A percentile compares a stretch with the other conserved stretches of the same genome.
Evolutionary conservation across 306 rosid genomes (phyloP).

Genomic region (Citrullus amarus): DNA sequence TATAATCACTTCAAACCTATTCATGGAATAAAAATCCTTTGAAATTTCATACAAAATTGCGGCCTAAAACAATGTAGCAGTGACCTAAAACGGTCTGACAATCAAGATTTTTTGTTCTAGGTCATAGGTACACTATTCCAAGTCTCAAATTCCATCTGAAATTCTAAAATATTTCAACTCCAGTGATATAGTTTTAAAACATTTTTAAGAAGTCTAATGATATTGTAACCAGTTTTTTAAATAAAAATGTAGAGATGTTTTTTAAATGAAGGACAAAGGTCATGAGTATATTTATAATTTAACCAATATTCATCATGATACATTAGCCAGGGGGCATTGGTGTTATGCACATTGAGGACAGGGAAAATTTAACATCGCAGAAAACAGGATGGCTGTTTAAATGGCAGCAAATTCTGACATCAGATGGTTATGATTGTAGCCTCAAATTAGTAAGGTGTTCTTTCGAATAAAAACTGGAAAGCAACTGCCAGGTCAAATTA

Average conservation of each 20-base stretch:
- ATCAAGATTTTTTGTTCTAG: too few species aligned
- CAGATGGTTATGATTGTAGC: neutral
- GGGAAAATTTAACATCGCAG: neutral
- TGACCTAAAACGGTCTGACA: neutral
- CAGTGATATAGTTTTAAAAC: too few species aligned
- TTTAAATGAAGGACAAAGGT: too few species aligned
- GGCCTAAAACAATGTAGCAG: neutral
- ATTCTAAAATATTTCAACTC: too few species aligned
- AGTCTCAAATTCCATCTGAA: too few species aligned
- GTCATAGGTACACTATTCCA: too few species aligned
- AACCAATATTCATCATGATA: neutral
- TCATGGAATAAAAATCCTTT: neutral
- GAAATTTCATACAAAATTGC: too few species aligned
- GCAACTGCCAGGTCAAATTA: conserved; percentile 3
- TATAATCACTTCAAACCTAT: too few species aligned
- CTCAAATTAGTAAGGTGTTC: neutral
- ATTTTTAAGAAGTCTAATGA: too few species aligned
- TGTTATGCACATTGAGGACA: neutral
- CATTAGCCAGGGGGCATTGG: neutral
- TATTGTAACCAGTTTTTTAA: too few species aligned
- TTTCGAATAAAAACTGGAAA: neutral
- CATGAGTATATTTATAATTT: too few species aligned
- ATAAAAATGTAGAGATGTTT: too few species aligned
- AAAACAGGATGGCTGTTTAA: neutral
- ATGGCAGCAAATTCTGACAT: neutral